Conservation (phyloP, 1,284 basidiomycete genomes). For the Pseudozyma sp. region DNA sequence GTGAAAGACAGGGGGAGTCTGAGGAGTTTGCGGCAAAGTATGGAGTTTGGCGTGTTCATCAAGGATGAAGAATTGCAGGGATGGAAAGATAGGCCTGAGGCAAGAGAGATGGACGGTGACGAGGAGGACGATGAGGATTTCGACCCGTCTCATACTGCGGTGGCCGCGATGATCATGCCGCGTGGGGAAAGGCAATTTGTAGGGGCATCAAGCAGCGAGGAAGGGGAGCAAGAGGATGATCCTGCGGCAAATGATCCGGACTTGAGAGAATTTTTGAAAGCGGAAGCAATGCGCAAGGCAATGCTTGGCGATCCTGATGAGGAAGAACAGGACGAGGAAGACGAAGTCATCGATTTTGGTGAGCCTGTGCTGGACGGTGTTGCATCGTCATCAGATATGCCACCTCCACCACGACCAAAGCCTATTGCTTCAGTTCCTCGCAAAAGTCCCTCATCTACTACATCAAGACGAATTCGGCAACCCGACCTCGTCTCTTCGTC, state of each 20-base stretch:
- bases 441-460: background rate
- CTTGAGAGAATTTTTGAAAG: conserved; percentile 49
- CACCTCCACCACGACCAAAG: background rate
- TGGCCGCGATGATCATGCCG: background rate
- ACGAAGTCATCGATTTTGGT: conserved; percentile 41
- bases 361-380: conserved; percentile 25
- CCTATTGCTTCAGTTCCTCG: background rate
- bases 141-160: conserved; percentile 16
- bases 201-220: conserved; percentile 19
- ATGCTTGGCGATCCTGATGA: conserved; percentile 20
- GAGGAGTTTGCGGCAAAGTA: conserved; percentile 39
- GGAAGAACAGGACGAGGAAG: conserved; percentile 25
- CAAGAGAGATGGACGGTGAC: conserved; percentile 20
- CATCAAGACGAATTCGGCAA: background rate
- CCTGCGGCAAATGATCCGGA: conserved; percentile 50
- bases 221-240: conserved; percentile 23
- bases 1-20: conserved; percentile 62
- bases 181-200: background rate
- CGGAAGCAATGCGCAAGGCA: conserved; percentile 42
- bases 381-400: background rate
- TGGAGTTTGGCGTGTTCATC: conserved; percentile 64
- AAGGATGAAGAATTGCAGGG: conserved; percentile 59
- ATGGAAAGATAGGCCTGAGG: conserved; percentile 38
- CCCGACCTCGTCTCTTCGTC: conserved; percentile 20
- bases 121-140: conserved; percentile 31